These are phyloP conservation scores for Populus hybrid DNA, from an alignment of 441 rosid species.

Conservation along the genomic window DNA sequence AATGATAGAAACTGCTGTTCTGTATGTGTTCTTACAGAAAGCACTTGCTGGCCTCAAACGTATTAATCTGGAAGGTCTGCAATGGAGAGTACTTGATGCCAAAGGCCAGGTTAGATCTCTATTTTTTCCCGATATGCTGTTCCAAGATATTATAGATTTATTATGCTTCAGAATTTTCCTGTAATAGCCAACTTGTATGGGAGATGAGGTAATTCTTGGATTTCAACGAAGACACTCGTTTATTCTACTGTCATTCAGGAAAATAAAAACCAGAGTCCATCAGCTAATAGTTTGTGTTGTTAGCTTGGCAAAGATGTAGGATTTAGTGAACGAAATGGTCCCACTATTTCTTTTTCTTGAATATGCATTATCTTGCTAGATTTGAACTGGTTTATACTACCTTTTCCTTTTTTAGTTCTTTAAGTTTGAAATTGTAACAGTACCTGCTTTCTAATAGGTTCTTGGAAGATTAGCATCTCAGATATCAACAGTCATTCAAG, in stretches of 20 bases:
- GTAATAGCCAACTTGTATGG: not conserved
- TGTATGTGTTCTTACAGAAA: conserved; percentile 50
- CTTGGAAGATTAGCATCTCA: no score
- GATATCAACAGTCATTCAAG: no score
- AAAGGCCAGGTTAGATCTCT: conserved; percentile 71
- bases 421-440: no score
- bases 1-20: not conserved
- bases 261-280: not conserved
- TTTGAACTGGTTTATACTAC: not conserved
- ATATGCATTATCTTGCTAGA: not conserved
- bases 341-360: not conserved
- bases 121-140: not conserved
- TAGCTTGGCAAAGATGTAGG: not conserved
- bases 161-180: not conserved
- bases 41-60: conserved; percentile 92
- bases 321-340: not conserved
- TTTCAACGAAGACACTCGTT: not conserved
- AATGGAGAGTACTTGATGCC: conserved; percentile 98
- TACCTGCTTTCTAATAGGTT: no score
- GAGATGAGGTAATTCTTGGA: not conserved
- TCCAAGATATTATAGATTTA: not conserved
- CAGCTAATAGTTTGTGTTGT: not conserved
- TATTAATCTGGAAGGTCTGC: conserved; percentile 86
- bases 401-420: not conserved
- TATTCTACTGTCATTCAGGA: not conserved